phyloP scores from a whole-genome alignment of 768 basidiomycete species.

The Chlorophyllum brunneum region DNA sequence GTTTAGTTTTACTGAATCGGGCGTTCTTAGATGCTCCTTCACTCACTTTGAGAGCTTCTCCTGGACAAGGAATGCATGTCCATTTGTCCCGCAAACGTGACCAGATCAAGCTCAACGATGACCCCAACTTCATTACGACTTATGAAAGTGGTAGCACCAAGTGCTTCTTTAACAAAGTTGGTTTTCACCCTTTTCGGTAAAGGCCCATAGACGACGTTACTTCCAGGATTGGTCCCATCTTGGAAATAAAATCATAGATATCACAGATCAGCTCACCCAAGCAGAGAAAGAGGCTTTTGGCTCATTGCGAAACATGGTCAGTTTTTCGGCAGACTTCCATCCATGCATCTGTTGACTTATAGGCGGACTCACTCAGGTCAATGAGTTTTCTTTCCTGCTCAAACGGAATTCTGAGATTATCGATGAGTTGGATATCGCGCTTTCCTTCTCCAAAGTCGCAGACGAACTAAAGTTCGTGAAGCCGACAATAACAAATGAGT shows the following conservation, averaged over 20 bases:
- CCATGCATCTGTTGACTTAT: background rate
- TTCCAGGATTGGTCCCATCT: constrained; percentile 70
- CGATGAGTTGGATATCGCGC: constrained; percentile 83
- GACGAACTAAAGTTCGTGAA: constrained; percentile 71
- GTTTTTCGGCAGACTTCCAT: background rate
- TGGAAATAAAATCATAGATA: constrained; percentile 63
- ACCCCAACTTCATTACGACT: constrained; percentile 51
- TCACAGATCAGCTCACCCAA: constrained; percentile 41
- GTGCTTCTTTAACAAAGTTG: constrained; percentile 63
- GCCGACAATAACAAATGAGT: constrained; percentile 72
- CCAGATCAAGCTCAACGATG: constrained; percentile 39
- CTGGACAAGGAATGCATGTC: constrained; percentile 70
- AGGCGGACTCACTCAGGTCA: constrained; percentile 46
- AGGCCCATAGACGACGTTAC: background rate
- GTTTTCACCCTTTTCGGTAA: constrained; percentile 10
- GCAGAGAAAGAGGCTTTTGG: constrained; percentile 77
- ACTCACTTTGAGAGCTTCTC: constrained; percentile 64
- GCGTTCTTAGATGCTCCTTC: constrained; percentile 59
- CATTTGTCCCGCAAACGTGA: constrained; percentile 71
- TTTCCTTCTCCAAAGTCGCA: constrained; percentile 81
- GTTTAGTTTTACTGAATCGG: constrained; percentile 1
- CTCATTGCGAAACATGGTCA: constrained; percentile 61
- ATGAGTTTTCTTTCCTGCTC: constrained; percentile 48
- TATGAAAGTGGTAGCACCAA: constrained; percentile 64
- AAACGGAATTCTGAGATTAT: constrained; percentile 72